These are phyloP conservation scores for Albatrellus sp. DNA, from an alignment of 1,284 basidiomycete genomes.

Conservation along the genomic window DNA sequence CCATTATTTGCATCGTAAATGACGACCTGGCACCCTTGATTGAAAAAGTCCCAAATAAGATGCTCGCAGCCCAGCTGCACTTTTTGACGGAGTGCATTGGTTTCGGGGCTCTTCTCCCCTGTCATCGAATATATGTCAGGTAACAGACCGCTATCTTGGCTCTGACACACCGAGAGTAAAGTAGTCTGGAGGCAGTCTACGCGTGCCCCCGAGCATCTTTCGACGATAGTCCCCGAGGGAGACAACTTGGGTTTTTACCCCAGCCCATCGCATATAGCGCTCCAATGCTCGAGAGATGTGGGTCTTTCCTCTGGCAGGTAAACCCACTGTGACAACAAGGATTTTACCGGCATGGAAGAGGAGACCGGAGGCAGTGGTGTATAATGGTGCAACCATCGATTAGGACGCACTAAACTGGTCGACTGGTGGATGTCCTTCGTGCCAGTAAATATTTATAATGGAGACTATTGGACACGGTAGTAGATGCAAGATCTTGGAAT, in stretches of 20 bases:
- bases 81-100: constrained; percentile 60
- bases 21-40: constrained; percentile 83
- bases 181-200: constrained; percentile 85
- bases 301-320: constrained; percentile 92
- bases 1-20: constrained; percentile 99
- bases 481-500: background rate
- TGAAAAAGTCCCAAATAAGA: constrained; percentile 84
- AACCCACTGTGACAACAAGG: constrained; percentile 81
- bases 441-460: background rate
- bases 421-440: background rate
- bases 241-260: constrained; percentile 90
- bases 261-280: constrained; percentile 95
- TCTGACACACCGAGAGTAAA: constrained; percentile 63
- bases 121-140: constrained; percentile 6
- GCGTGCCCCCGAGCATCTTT: constrained; percentile 79
- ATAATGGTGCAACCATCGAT: constrained; percentile 76
- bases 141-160: background rate
- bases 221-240: constrained; percentile 92
- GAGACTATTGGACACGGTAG: background rate
- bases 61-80: constrained; percentile 79
- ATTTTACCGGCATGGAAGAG: constrained; percentile 95
- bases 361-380: constrained; percentile 73
- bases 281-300: constrained; percentile 94
- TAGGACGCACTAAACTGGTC: no score
- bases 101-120: constrained; percentile 71